Evolutionary conservation across 805 yeast genomes (phyloP).

Genomic region (Naumovozyma dairenensis): DNA sequence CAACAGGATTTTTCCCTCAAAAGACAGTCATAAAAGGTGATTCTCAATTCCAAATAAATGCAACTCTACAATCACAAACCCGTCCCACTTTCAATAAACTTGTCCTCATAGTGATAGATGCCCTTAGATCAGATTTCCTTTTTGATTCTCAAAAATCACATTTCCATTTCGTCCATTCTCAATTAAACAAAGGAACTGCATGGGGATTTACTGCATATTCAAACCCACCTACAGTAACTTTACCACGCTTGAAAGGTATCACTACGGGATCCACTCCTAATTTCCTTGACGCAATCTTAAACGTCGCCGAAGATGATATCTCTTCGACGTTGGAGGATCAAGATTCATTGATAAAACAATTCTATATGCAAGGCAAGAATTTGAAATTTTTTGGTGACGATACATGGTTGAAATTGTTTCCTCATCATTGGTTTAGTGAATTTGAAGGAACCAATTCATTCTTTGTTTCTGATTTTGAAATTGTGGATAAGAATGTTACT

Average conservation of each 20-base stretch:
- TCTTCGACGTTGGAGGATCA: constrained; percentile 55
- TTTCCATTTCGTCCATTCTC: constrained; percentile 56
- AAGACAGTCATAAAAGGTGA: constrained; percentile 64
- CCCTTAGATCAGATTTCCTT: constrained; percentile 81
- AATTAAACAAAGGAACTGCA: constrained; percentile 59
- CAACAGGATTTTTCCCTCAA: constrained; percentile 86
- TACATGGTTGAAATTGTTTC: constrained; percentile 91
- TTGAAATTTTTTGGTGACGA: constrained; percentile 94
- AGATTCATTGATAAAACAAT: constrained; percentile 82
- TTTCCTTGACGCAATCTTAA: constrained; percentile 86
- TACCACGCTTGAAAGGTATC: constrained; percentile 86
- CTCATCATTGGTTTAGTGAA: constrained; percentile 46
- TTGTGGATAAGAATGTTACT: constrained; percentile 89
- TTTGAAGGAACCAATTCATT: constrained; percentile 87
- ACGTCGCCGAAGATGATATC: constrained; percentile 85
- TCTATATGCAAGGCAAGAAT: constrained; percentile 29
- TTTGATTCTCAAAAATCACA: constrained; percentile 50
- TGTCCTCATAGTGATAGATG: constrained; percentile 84
- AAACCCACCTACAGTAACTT: constrained; percentile 93
- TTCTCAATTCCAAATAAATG: constrained; percentile 31
- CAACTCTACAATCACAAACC: constrained; percentile 22
- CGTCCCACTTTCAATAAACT: constrained; percentile 46
- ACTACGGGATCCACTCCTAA: constrained; percentile 94
- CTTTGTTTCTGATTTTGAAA: constrained; percentile 89
- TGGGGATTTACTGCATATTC: constrained; percentile 86